phyloP scores from a whole-genome alignment of 2,329 filamentous ascomycete species.

The Thelonectria rubi region DNA sequence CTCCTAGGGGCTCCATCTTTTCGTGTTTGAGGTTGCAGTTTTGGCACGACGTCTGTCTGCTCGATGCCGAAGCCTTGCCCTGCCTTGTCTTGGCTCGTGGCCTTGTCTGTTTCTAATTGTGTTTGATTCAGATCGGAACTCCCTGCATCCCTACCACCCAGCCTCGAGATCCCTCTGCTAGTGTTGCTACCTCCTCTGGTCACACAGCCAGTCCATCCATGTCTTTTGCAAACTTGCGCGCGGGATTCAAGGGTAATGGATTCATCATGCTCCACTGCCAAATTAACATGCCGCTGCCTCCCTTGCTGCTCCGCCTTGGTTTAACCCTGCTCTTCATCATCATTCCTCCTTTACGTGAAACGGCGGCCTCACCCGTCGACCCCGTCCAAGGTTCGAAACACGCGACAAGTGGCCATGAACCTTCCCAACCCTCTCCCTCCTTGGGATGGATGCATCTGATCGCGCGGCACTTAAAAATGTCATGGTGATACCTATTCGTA shows the following conservation, averaged over 20 bases:
- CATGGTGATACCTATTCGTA: slow-evolving; percentile 23
- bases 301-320: slow-evolving; percentile 16
- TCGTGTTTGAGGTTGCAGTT: slow-evolving; percentile 35
- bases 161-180: background rate
- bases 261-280: slow-evolving; percentile 20
- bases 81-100: background rate
- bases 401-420: slow-evolving; percentile 33
- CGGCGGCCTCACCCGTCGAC: slow-evolving; percentile 32
- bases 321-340: slow-evolving; percentile 31
- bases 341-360: slow-evolving; percentile 36
- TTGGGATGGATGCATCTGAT: slow-evolving; percentile 27
- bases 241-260: background rate
- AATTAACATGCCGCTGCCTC: slow-evolving; percentile 23
- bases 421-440: slow-evolving; percentile 26
- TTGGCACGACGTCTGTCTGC: slow-evolving; percentile 27
- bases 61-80: slow-evolving; percentile 27
- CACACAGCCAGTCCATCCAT: slow-evolving; percentile 3
- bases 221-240: background rate
- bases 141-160: slow-evolving; percentile 13
- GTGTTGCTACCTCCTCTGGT: slow-evolving; percentile 7
- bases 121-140: slow-evolving; percentile 10
- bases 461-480: slow-evolving; percentile 25
- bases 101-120: slow-evolving; percentile 2
- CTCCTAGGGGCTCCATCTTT: slow-evolving; percentile 25
- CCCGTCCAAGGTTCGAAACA: slow-evolving; percentile 37